Evolutionary conservation across 768 basidiomycete species (phyloP), one percentile per base, ranked within the genome.

Genomic region (Sutorius australiensis): DNA sequence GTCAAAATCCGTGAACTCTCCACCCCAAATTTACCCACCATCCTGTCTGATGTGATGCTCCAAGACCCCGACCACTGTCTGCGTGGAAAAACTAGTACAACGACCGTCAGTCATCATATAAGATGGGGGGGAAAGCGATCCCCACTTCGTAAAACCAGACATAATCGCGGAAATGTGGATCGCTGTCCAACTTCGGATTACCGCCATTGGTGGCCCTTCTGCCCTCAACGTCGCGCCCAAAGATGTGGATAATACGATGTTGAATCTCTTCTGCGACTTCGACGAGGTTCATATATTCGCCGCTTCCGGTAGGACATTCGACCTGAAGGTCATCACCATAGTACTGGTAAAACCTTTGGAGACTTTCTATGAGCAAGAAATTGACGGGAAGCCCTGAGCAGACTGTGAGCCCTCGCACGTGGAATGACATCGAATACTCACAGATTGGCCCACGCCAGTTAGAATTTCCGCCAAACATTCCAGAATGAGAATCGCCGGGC

Each of bases 391-490:
- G 83, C 97, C 95, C 92, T 82, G 69, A 64, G 42, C 24, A 27
- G 3, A 31, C 10, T 28, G 36, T 53, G 53, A 53, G 57, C 50
- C 10, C 19, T 53, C 21, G 39, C 21, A 5, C 27, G 11, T 2
- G 16, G 32, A 9, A n/a, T 32, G 4, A 11, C 9, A 39, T 14
- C 0, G 33, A 38, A 9, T 43, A 56, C 82, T 72, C 60, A 89
- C 88, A 91, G 52, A 90, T 88, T 4, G 89, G 88, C n/a, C 93
- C 93, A 67, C 93, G 77, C 92, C 92, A 95, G 60, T 94, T 95
- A n/a, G 92, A 94, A 66, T 94, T 95, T n/a, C 92, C 92, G 48
- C 94, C 93, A 70, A 97, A 95, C 95, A 99, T 99, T 43, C 94
- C 95, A 11, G 92, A 94, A 61, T 81, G 83, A 2, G 95, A 98